phyloP scores from a whole-genome alignment of 495 filamentous ascomycete species.

The Chlorociboria aeruginascens region DNA sequence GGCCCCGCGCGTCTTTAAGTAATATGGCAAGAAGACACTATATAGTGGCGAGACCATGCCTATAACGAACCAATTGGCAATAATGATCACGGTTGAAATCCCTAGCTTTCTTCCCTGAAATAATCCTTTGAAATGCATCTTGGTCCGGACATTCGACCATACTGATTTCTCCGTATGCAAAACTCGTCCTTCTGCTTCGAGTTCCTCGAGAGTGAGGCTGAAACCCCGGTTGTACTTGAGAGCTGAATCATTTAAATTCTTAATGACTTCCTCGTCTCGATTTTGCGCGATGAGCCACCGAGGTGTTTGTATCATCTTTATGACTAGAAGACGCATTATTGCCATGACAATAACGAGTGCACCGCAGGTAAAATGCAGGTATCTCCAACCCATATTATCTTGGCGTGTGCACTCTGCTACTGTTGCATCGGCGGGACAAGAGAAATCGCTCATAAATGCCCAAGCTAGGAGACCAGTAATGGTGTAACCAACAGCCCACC shows the following conservation, averaged over 20 bases:
- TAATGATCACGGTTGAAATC: conserved; percentile 42
- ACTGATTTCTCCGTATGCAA: conserved; percentile 22
- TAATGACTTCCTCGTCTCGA: background rate
- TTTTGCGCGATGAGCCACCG: background rate
- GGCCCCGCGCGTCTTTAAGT: conserved; percentile 52
- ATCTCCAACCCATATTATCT: conserved; percentile 27
- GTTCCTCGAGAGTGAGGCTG: conserved; percentile 18
- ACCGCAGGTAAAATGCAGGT: conserved; percentile 24
- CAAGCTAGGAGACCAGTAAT: conserved; percentile 31
- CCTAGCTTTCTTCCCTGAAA: background rate
- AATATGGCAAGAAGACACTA: conserved; percentile 67
- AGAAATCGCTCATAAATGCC: conserved; percentile 29
- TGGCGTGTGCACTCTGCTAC: conserved; percentile 3
- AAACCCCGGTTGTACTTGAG: conserved; percentile 15
- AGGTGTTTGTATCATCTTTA: conserved; percentile 4
- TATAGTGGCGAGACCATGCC: conserved; percentile 64
- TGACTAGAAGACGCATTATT: conserved; percentile 15
- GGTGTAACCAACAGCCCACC: conserved; percentile 28
- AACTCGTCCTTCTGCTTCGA: conserved; percentile 21
- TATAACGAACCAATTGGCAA: conserved; percentile 60
- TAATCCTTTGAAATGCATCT: background rate
- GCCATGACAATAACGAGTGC: conserved; percentile 20
- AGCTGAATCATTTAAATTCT: conserved; percentile 17
- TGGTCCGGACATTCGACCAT: background rate
- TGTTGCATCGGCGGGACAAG: conserved; percentile 20